Conservation (phyloP, 2,329 filamentous ascomycete species). For the Pseudogymnoascus sp. region DNA sequence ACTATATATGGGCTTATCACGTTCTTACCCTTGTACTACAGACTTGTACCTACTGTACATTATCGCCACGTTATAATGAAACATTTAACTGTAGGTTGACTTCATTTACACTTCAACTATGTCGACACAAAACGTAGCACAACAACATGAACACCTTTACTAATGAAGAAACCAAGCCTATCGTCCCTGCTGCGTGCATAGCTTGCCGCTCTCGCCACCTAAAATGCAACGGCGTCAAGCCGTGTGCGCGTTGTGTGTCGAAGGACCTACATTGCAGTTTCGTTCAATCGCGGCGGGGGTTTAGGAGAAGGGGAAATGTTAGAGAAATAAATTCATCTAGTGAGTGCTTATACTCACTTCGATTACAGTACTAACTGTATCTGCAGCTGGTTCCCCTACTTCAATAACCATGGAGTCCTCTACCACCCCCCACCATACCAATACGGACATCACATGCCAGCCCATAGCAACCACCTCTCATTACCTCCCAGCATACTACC, state of each 20-base stretch:
- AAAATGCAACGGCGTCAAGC: conserved; percentile 65
- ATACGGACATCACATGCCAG: background rate
- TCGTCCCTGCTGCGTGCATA: conserved; percentile 20
- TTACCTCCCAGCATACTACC: background rate
- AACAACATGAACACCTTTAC: background rate
- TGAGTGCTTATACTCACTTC: background rate
- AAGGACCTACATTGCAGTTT: conserved; percentile 60
- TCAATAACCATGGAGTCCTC: background rate
- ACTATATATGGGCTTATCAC: background rate
- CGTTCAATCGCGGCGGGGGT: conserved; percentile 66
- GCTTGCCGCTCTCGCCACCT: conserved; percentile 48
- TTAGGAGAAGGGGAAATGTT: conserved; percentile 41
- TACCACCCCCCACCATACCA: background rate
- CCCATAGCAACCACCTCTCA: background rate
- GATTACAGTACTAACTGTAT: background rate
- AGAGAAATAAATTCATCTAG: background rate
- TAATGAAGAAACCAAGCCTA: background rate
- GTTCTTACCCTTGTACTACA: no score
- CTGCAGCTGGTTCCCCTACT: background rate
- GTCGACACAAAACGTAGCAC: background rate
- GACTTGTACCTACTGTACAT: background rate
- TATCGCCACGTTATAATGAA: background rate
- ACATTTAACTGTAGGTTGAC: background rate
- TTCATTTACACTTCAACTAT: background rate
- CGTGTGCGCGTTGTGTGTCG: conserved; percentile 60